phyloP scores from a whole-genome alignment of 1,284 basidiomycete genomes.

The Malassezia yamatoensis region DNA sequence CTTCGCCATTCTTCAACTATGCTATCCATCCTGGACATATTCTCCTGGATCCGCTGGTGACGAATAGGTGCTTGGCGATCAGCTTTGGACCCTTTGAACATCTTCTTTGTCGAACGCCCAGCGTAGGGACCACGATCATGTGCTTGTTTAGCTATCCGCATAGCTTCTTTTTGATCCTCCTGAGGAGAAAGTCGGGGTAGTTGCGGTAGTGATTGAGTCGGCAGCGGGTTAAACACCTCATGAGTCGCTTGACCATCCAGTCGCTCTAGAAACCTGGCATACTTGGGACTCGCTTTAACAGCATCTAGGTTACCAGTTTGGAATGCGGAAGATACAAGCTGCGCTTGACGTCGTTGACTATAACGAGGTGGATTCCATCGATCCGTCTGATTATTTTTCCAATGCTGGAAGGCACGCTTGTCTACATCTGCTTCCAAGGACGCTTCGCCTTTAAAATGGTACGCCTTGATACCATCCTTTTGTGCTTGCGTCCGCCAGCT shows the following conservation, averaged over 20 bases:
- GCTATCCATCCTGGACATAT: constrained; percentile 20
- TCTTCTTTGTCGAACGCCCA: constrained; percentile 19
- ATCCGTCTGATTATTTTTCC: constrained; percentile 17
- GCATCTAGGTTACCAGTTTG: constrained; percentile 9
- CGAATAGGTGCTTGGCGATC: constrained; percentile 21
- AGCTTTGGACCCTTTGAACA: constrained; percentile 30
- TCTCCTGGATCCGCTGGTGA: constrained; percentile 11
- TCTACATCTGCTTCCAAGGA: constrained; percentile 3
- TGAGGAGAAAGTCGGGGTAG: background rate
- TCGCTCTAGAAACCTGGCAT: constrained; percentile 11
- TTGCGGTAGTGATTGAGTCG: background rate
- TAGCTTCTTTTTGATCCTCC: constrained; percentile 14
- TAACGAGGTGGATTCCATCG: constrained; percentile 27
- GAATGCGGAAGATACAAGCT: constrained; percentile 21
- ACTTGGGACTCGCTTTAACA: constrained; percentile 20
- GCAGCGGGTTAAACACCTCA: constrained; percentile 16
- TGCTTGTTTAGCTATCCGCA: constrained; percentile 13
- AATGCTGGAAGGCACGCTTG: constrained; percentile 13
- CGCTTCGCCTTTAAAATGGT: background rate
- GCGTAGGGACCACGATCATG: constrained; percentile 25
- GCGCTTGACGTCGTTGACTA: constrained; percentile 28
- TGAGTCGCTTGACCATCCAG: constrained; percentile 13
- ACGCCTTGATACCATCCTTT: background rate
- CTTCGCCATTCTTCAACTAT: constrained; percentile 26
- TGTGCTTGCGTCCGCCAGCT: constrained; percentile 4